Base-by-base conservation (phyloP, 441 rosid species). In the Jatropha podagrica region DNA sequence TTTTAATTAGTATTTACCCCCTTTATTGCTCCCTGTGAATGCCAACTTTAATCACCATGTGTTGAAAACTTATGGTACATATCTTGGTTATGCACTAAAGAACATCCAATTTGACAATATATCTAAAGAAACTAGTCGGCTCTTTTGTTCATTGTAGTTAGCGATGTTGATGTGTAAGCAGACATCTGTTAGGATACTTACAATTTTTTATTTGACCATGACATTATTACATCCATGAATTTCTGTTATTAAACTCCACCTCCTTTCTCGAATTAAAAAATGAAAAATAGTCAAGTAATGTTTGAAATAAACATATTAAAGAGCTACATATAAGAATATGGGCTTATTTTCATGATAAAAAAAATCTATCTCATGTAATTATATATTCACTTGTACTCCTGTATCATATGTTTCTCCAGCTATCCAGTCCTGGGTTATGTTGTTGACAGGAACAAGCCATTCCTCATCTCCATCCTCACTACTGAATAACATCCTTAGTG, bases 401-500 rank as follows among this genome's bases (percentile, higher is more conserved):
- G 92, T 85, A 69, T 91, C 93, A 62, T 89, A 89, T 55, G 87
- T 80, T 64, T 79, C 81, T 72, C 95, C 93, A 14, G 88, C 83
- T 81, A 83, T 84, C 93, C 95, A 91, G 77, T 82, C 85, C 7
- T 78, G 64, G 38, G 92, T 92, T 60, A 91, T 86, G 83, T 84
- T 72, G 76, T 82, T 86, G 42, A 80, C 84, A 17, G 95, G 95
- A 74, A 78, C 86, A 52, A 90, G 77, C 92, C 95, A 90, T 1
- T 85, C 64, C 72, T 84, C 91, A 41, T 84, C 88, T 68, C 88
- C 95, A 73, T 85, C 86, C 2, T 82, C 90, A 8, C 71, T 83
- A 32, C 90, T 87, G 69, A 90, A 80, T 68, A 88, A 48, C 92
- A 90, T 88, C 87, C 95, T 84, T 52, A 88, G 61, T 46, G 91